A percentile compares a stretch with the other conserved stretches of the same genome.
Evolutionary conservation across 1,284 basidiomycete species (phyloP).

Genomic region (Neonothopanus nambi): DNA sequence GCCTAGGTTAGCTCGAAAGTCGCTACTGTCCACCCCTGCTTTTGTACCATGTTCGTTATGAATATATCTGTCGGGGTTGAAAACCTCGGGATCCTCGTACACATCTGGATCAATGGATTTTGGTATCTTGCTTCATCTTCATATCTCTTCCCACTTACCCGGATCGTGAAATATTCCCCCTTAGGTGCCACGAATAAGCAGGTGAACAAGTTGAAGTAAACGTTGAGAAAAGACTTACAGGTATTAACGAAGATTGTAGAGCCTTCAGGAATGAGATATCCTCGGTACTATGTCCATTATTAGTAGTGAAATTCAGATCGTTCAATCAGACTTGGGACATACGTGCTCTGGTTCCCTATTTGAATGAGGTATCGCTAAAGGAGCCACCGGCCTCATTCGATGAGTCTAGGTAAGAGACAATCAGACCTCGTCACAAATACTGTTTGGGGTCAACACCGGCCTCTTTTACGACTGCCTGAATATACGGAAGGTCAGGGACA

Average conservation of each 20-base stretch:
- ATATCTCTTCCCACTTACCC: no score
- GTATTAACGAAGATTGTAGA: slow-evolving; percentile 21
- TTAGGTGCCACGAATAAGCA: background rate
- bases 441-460: slow-evolving; percentile 5
- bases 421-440: no score
- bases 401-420: no score
- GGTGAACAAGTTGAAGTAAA: no score
- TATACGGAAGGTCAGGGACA: slow-evolving; percentile 24
- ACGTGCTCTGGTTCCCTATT: slow-evolving; percentile 11
- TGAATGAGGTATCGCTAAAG: slow-evolving; percentile 17
- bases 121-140: no score
- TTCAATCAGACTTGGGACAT: background rate
- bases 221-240: slow-evolving; percentile 10
- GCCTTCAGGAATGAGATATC: slow-evolving; percentile 19
- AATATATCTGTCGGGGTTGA: slow-evolving; percentile 15
- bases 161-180: slow-evolving; percentile 21
- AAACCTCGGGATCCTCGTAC: slow-evolving; percentile 12
- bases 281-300: slow-evolving; percentile 17
- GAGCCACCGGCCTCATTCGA: slow-evolving; percentile 22
- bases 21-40: slow-evolving; percentile 7
- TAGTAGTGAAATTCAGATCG: background rate
- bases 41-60: slow-evolving; percentile 16
- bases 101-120: slow-evolving; percentile 17
- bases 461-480: slow-evolving; percentile 26
- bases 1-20: slow-evolving; percentile 14